Base-by-base conservation (phyloP, 192 early-diverging fungal genomes). In the Coemansia sp. region DNA sequence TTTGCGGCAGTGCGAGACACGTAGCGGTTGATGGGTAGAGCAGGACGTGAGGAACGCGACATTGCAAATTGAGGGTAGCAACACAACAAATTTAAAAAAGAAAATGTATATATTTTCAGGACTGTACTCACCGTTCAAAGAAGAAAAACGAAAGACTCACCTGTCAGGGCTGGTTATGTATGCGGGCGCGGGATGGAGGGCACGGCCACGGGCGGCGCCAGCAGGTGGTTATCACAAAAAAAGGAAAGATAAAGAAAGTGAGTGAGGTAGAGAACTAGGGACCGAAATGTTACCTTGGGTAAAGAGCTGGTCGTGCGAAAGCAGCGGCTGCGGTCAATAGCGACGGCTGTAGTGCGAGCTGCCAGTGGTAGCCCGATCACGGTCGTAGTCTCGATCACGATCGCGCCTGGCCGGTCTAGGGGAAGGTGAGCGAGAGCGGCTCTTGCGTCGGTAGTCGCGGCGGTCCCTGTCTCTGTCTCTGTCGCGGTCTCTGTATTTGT, bases 381-480 rank as follows among this genome's bases (percentile, higher is more conserved):
- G 41, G 41, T 51, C 55, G 18, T 60, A 49, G 11, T n/a, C 22
- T 17, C 62, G 73, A 21, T 75, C 73, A 14, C 75, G 75, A n/a
- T 71, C 69, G 46, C 74, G 67, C 23, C 68, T 58, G 13, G 61
- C 48, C 4, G n/a, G n/a, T n/a, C n/a, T n/a, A n/a, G n/a, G n/a
- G n/a, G n/a, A n/a, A n/a, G 67, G n/a, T 11, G 73, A 67, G 23
- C 69, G 75, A 30, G 75, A 78, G 30, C 75, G 75, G 48, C 75
- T 78, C 53, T 66, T 63, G 48, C 63, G 38, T 12, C 53, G 19
- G 53, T 23, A 22, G 43, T 39, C n/a, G 38, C 59, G 60, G 12
- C 59, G 62, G 54, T 75, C 62, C 1, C 45, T 10, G 53, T 40
- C 17, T 14, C 57, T 59, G 9, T 27, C 45, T 8, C 45, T 7